Evolutionary conservation across 2,329 filamentous ascomycete genomes (phyloP), one percentile per base, ranked within the genome.

Genomic region (Mycocentrospora acerina): DNA sequence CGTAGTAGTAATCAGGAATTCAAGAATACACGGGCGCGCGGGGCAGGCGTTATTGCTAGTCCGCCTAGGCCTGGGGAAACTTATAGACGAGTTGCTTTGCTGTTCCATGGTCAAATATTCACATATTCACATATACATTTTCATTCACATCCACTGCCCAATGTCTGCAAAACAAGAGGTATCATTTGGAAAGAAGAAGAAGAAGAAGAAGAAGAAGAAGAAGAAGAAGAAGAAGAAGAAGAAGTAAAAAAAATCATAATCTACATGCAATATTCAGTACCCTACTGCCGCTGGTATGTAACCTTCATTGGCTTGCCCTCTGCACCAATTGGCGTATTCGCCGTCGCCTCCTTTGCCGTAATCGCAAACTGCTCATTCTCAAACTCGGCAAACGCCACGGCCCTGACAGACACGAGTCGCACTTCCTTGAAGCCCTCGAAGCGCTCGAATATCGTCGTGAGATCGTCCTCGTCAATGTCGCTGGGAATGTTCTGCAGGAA

Each of bases 361-460:
- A 95, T 95, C 18, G 93, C 90, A 28, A 88, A 90, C 32, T 84
- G 79, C 71, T 97, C 90, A 52, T 81, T 83, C 59, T 95, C 89
- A 71, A 97, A 98, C 69, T 98, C 93, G 44, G 96, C 89, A 67
- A 98, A 98, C 1, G 90, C 93, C 67, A 98, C 90, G 3, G 89
- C 89, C 35, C 91, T 78, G 19, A 89, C 87, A 5, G 91, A 90
- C 30, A 97, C 91, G 64, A 89, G 71, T 59, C 93, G 82, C 30
- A 96, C 88, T 73, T 98, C 93, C 64, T 85, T 86, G 75, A 98
- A 96, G 17, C 91, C 91, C 48, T 95, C 88, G 72, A 94, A 98
- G 32, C 86, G 83, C 34, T 83, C 82, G 71, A 97, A 98, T 46
- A 97, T 82, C 22, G 78, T 77, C 0, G 83, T 85, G 37, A 98